Evolutionary conservation across 176 grass and related monocot species (phyloP).

Genomic region (Carex myosuroides): DNA sequence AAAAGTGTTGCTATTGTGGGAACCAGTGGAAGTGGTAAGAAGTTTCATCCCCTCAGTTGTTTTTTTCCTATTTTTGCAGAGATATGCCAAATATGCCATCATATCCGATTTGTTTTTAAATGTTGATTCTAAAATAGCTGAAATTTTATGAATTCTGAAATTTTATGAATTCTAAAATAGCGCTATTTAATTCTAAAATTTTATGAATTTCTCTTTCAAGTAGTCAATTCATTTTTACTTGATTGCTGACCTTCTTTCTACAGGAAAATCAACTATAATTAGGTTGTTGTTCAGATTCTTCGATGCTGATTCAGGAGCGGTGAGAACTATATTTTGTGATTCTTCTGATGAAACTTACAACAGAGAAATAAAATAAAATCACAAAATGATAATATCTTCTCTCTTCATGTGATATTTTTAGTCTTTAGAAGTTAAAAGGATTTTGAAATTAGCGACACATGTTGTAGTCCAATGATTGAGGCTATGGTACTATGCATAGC

Average conservation of each 20-base stretch:
- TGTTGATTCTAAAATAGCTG: too few relatives aligned
- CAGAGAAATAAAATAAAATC: background rate
- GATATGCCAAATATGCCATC: background rate
- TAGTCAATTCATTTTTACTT: background rate
- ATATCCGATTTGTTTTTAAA: too few relatives aligned
- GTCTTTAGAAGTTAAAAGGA: background rate
- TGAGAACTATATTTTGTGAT: conserved; percentile 35
- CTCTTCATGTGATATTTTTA: background rate
- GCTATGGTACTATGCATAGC: too few relatives aligned
- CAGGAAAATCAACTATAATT: conserved; percentile 95
- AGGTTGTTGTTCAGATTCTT: conserved; percentile 97
- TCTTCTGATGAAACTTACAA: conserved; percentile 8
- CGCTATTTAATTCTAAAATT: background rate
- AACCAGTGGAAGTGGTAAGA: conserved; percentile 89
- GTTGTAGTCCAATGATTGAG: background rate
- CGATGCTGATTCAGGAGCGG: conserved; percentile 71
- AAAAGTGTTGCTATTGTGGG: conserved; percentile 90
- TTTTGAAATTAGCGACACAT: conserved; percentile 2
- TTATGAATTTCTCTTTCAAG: background rate
- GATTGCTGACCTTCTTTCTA: conserved; percentile 27
- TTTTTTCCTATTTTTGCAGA: background rate
- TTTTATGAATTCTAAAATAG: background rate
- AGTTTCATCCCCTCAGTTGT: background rate
- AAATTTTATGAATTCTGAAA: too few relatives aligned
- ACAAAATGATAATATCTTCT: background rate